Evolutionary conservation across 1,284 basidiomycete species (phyloP).

Genomic region (Ganoderma lucidum): DNA sequence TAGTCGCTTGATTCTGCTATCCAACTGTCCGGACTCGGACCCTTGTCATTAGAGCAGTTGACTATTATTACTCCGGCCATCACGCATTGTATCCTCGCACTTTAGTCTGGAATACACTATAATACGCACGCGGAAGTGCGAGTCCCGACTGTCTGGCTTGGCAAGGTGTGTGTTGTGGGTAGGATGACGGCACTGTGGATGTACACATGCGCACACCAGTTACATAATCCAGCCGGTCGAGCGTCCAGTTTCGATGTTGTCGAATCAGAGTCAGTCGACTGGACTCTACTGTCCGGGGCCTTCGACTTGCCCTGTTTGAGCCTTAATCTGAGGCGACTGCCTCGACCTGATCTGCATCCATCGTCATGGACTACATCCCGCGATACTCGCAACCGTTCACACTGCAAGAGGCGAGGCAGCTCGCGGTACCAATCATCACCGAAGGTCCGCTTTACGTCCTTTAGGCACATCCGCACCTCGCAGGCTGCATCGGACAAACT

Average conservation of each 20-base stretch:
- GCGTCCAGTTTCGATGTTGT: neutral
- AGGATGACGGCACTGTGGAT: neutral
- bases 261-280: neutral
- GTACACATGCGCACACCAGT: constrained; percentile 28
- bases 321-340: neutral
- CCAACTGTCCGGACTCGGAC: constrained; percentile 29
- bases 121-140: constrained; percentile 1
- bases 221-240: constrained; percentile 23
- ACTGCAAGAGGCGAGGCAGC: constrained; percentile 65
- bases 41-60: constrained; percentile 28
- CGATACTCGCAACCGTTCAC: constrained; percentile 81
- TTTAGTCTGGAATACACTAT: constrained; percentile 32
- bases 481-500: neutral
- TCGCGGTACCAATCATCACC: constrained; percentile 73
- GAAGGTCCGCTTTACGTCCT: constrained; percentile 58
- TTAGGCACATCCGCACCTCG: constrained; percentile 17
- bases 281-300: no score
- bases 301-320: neutral
- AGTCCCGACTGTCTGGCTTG: neutral
- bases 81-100: constrained; percentile 36
- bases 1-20: constrained; percentile 43
- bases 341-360: neutral
- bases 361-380: constrained; percentile 68
- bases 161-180: neutral
- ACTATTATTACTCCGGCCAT: constrained; percentile 21